Evolutionary conservation across 2,329 filamentous ascomycete genomes (phyloP), one percentile per base, ranked within the genome.

Genomic region (Myrmaecium sp.): DNA sequence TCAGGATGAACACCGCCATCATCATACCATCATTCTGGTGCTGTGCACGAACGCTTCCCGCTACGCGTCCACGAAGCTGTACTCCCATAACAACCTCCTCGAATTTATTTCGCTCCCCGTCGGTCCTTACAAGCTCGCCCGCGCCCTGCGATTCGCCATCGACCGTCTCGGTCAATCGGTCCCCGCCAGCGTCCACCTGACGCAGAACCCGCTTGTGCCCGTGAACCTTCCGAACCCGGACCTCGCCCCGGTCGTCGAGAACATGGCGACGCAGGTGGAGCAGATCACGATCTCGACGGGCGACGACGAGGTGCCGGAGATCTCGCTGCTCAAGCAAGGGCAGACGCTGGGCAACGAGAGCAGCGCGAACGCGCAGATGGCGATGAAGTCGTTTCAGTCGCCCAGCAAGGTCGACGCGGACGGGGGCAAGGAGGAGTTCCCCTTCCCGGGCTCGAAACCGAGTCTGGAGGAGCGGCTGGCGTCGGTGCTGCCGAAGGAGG

Each of bases 51-150:
- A 47, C 23, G 43, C 47, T 3, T 43, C 47, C 18, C 11, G 44
- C 6, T 21, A 16, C 11, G 21, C 27, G 8, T 9, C 21, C 7
- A 17, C 14, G 4, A 16, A 15, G 13, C 13, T 11, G 9, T 15
- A 9, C 15, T 17, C 27, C 11, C 10, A 15, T 12, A 21, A 10
- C 12, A 35, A 31, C 5, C 39, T 41, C 6, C 35, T 48, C 5
- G 51, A 54, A 23, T 45, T 50, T 16, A 36, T 55, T 3, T 43
- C 44, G 5, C 46, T 54, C 23, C 47, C 49, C 5, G 51, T 51
- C 23, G 54, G 53, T 5, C 52, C 53, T 5, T 42, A 46, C 27
- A 56, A 55, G 33, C 43, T 57, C 13, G 48, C 47, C 5, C 46
- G 42, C 25, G 47, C 46, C 2, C 34, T 55, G 7, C 32, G 36